Percentiles rank a stretch among this genome's conserved stretches.
These are phyloP conservation scores for Marasmius sp. DNA, from an alignment of 1,284 basidiomycete species.

Conservation along the genomic window DNA sequence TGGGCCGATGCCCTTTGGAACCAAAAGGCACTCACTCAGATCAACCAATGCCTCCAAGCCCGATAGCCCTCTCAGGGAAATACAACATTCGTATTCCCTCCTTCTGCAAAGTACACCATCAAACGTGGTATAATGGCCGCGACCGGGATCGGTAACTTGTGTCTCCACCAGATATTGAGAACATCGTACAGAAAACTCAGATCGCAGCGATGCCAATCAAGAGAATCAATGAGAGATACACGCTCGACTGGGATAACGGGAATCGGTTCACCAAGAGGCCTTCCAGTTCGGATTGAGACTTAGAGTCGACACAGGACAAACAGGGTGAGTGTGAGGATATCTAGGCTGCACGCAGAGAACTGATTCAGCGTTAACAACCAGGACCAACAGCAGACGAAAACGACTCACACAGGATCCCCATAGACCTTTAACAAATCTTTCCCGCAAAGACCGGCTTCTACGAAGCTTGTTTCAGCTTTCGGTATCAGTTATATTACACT, in stretches of 20 bases:
- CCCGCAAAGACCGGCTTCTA: slow-evolving; percentile 77
- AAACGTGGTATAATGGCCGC: slow-evolving; percentile 93
- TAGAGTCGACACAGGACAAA: slow-evolving; percentile 94
- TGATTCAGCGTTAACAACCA: slow-evolving; percentile 9
- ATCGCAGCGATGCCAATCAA: slow-evolving; percentile 91
- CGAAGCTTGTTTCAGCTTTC: slow-evolving; percentile 69
- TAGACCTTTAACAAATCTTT: slow-evolving; percentile 81
- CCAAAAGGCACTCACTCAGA: slow-evolving; percentile 61
- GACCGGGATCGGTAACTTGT: slow-evolving; percentile 96
- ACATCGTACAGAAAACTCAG: slow-evolving; percentile 97
- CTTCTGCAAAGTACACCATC: slow-evolving; percentile 95
- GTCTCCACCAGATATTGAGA: slow-evolving; percentile 98
- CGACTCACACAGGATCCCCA: slow-evolving; percentile 68
- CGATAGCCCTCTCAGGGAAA: slow-evolving; percentile 69
- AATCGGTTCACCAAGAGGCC: slow-evolving; percentile 72
- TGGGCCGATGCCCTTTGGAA: slow-evolving; percentile 56
- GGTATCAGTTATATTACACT: slow-evolving; percentile 75
- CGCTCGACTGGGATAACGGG: slow-evolving; percentile 86
- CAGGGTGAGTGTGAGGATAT: slow-evolving; percentile 82
- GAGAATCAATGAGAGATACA: slow-evolving; percentile 93
- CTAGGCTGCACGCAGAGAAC: slow-evolving; percentile 65
- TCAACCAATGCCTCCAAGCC: slow-evolving; percentile 83
- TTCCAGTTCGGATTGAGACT: slow-evolving; percentile 42
- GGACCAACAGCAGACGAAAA: neutral
- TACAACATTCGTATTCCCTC: slow-evolving; percentile 93